A percentile compares a stretch with the other conserved stretches of the same genome.
Evolutionary conservation across 1,284 basidiomycete species (phyloP).

Genomic region (Trichosporon sp.): DNA sequence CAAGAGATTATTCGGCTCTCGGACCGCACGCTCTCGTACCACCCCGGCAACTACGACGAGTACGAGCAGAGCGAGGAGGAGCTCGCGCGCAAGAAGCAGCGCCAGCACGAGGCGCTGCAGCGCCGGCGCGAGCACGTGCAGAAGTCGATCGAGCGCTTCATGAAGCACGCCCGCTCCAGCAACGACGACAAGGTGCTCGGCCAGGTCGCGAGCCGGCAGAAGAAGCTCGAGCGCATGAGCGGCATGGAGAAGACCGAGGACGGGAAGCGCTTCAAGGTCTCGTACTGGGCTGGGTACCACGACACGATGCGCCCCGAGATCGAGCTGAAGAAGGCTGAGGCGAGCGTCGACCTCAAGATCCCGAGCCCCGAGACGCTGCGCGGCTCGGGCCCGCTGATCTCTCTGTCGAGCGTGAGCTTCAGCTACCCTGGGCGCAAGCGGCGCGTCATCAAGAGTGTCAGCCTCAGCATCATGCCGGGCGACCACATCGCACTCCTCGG

Average conservation of each 20-base stretch:
- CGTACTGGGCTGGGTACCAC: constrained; percentile 57
- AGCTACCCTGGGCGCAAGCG: constrained; percentile 47
- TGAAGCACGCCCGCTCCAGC: constrained; percentile 15
- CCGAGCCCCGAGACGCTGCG: constrained; percentile 53
- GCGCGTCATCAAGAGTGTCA: constrained; percentile 55
- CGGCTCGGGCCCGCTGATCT: constrained; percentile 56
- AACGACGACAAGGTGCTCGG: constrained; percentile 21
- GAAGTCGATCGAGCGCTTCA: constrained; percentile 19
- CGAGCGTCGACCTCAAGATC: constrained; percentile 54
- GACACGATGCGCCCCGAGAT: constrained; percentile 53
- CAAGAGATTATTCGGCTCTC: constrained; percentile 66
- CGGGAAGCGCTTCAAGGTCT: constrained; percentile 59
- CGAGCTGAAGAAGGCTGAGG: constrained; percentile 55
- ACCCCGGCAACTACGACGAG: constrained; percentile 24
- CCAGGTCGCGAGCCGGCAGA: constrained; percentile 57
- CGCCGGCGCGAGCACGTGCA: constrained; percentile 55
- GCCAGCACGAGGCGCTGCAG: constrained; percentile 58
- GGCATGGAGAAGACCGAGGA: constrained; percentile 56
- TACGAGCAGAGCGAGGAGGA: constrained; percentile 22
- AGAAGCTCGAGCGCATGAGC: constrained; percentile 61
- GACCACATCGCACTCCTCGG: constrained; percentile 61
- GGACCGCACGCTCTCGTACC: constrained; percentile 56
- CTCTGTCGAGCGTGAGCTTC: constrained; percentile 55
- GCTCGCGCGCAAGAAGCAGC: constrained; percentile 52
- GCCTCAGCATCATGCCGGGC: constrained; percentile 58